Evolutionary conservation across 1,284 basidiomycete species (phyloP).

Genomic region (Trichosporon sp.): DNA sequence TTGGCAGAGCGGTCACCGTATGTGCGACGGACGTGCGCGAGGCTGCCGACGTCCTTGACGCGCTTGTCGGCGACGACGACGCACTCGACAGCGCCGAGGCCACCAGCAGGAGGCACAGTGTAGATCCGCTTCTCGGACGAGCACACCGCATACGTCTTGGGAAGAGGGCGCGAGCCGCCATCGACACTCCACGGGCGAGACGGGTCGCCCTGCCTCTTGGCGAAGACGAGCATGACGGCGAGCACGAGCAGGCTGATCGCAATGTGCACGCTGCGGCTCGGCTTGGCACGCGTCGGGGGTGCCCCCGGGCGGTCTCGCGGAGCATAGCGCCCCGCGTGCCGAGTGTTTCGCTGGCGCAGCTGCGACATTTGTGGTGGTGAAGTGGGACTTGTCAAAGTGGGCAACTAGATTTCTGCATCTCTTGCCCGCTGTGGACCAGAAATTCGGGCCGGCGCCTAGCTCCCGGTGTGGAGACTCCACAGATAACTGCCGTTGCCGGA

Average conservation of each 20-base stretch:
- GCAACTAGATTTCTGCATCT: no score
- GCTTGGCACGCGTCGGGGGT: slow-evolving; percentile 14
- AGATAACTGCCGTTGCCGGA: no score
- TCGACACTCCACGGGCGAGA: slow-evolving; percentile 9
- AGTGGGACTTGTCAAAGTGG: no score
- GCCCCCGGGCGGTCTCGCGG: background rate
- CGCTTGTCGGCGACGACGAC: slow-evolving; percentile 58
- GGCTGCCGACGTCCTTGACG: slow-evolving; percentile 57
- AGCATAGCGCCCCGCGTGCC: background rate
- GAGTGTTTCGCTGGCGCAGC: slow-evolving; percentile 11
- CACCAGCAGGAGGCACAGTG: slow-evolving; percentile 23
- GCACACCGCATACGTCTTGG: slow-evolving; percentile 34
- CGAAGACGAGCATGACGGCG: slow-evolving; percentile 33
- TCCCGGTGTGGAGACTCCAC: no score
- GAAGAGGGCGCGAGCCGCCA: slow-evolving; percentile 14
- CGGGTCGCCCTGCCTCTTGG: slow-evolving; percentile 19
- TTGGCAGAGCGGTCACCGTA: slow-evolving; percentile 41
- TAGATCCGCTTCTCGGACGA: slow-evolving; percentile 32
- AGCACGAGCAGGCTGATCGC: slow-evolving; percentile 36
- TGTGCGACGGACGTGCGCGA: slow-evolving; percentile 49
- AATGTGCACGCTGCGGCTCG: slow-evolving; percentile 32
- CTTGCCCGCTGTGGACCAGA: no score
- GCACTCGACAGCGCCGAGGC: slow-evolving; percentile 55
- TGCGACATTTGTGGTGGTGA: no score
- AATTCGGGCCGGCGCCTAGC: no score